phyloP scores from a whole-genome alignment of 495 filamentous ascomycete species.

The Oleoguttula mirabilis region DNA sequence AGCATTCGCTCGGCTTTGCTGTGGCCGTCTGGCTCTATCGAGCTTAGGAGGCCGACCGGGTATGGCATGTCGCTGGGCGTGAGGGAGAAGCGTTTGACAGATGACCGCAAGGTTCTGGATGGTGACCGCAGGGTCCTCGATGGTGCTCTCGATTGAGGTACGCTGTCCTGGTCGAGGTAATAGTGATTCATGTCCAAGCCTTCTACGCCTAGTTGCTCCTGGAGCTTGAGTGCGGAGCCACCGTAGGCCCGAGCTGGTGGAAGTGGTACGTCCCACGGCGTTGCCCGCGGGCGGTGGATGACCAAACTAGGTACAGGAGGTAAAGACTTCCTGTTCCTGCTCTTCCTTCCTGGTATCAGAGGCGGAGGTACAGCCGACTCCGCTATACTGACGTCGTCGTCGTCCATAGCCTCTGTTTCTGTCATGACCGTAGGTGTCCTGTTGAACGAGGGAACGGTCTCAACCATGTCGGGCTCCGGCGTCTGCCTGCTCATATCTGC shows the following conservation, averaged over 20 bases:
- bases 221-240: not conserved
- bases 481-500: too few species aligned
- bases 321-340: not conserved
- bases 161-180: too few species aligned
- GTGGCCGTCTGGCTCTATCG: not conserved
- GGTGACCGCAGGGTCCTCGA: not conserved
- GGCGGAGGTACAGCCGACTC: not conserved
- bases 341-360: not conserved
- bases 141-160: too few species aligned
- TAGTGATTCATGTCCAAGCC: not conserved
- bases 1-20: not conserved
- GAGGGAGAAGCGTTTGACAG: constrained; percentile 1
- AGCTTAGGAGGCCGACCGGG: not conserved
- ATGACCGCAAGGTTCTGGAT: not conserved
- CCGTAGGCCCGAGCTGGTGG: too few species aligned
- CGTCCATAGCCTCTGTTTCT: too few species aligned
- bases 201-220: not conserved
- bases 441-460: too few species aligned
- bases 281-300: too few species aligned
- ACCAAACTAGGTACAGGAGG: not conserved
- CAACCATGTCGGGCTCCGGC: too few species aligned
- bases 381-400: too few species aligned
- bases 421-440: too few species aligned
- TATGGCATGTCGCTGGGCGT: constrained; percentile 10
- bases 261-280: too few species aligned